These are phyloP conservation scores for Sugiyamaella japonica DNA, from an alignment of 1,139 yeast genomes.

Conservation along the genomic window DNA sequence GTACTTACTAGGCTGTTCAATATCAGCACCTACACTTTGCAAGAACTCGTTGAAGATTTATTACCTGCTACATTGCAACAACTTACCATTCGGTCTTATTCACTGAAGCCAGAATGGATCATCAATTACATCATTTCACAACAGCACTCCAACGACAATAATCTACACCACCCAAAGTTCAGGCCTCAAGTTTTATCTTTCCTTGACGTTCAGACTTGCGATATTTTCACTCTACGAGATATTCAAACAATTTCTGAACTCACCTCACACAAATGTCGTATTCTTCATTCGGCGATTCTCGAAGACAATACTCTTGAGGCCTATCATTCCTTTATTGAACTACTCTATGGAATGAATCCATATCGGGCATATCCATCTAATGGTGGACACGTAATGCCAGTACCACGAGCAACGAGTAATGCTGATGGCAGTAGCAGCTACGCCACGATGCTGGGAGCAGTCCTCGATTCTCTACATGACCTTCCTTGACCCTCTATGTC, in stretches of 20 bases:
- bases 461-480: neutral
- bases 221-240: conserved; percentile 26
- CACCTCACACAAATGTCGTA: conserved; percentile 20
- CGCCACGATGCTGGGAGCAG: neutral
- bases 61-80: conserved; percentile 18
- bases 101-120: conserved; percentile 25
- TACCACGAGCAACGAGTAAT: neutral
- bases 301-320: conserved; percentile 29
- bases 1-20: conserved; percentile 11
- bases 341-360: conserved; percentile 16
- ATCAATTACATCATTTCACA: conserved; percentile 21
- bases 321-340: conserved; percentile 24
- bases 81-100: conserved; percentile 19
- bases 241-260: conserved; percentile 16
- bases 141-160: neutral
- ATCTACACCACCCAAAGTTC: conserved; percentile 2
- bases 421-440: neutral
- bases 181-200: conserved; percentile 7
- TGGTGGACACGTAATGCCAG: neutral
- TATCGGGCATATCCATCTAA: neutral
- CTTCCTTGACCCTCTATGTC: neutral
- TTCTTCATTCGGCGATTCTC: conserved; percentile 27
- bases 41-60: conserved; percentile 16
- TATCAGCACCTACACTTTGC: conserved; percentile 9
- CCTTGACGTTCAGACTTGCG: conserved; percentile 26